Evolutionary conservation across 371 early-diverging fungal species (phyloP), one percentile per base, ranked within the genome.

Genomic region (Mortierella sp.): DNA sequence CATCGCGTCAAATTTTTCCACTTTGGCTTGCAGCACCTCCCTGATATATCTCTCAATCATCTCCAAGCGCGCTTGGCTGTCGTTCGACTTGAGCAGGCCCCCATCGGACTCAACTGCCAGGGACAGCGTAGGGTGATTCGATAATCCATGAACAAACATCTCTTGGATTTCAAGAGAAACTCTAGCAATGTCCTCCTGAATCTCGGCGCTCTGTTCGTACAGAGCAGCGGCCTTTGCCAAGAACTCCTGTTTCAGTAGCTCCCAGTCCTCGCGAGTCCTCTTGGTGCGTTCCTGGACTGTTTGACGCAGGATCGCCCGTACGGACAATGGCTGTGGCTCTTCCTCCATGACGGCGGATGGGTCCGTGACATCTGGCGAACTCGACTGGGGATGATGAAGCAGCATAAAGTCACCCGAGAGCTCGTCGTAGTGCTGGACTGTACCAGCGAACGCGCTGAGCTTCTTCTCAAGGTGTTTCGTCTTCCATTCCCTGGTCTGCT

Each of bases 251-350:
- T 76, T 76, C 42, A 76, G 58, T 32, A 76, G 42, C 50, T 65
- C 70, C 78, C 78, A 76, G 58, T 76, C 78, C 55, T 76, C 78
- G 8, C 59, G 70, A 0, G 78, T 76, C 21, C 78, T 44, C 62
- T 76, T 76, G 26, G 70, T 60, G 28, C 78, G 70, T 27, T 76
- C 78, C 42, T 70, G 70, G 8, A 64, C 78, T 0, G 78, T 76
- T 50, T 70, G 70, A 0, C 65, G 78, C 42, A 76, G 42, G 49
- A 76, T 76, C n/a, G 56, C 56, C 3, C 78, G 64, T 70, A 76
- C 70, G 46, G 70, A 61, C 11, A 47, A 43, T 6, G 60, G 53
- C 4, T n/a, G 70, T 11, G 39, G 9, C 12, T 50, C 51, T 1
- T 64, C 64, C 9, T 23, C 21, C 7, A 14, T 26, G 11, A 14